Conservation (phyloP, 2,329 filamentous ascomycete genomes). For the Trichophyton simii region DNA sequence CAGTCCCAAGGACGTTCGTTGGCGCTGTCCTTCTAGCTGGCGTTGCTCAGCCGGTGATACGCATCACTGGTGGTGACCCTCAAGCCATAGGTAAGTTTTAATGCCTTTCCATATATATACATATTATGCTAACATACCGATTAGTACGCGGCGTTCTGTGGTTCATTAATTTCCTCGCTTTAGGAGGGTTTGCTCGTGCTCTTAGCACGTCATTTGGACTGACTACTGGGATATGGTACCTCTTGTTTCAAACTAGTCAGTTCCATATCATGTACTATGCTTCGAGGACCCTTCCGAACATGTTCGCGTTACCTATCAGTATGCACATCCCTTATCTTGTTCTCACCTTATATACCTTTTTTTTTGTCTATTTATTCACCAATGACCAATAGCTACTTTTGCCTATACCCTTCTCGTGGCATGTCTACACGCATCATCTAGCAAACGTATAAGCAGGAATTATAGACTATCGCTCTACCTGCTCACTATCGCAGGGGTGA, state of each 20-base stretch:
- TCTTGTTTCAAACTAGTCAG: slow-evolving; percentile 64
- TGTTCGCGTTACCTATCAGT: slow-evolving; percentile 87
- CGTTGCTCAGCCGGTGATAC: slow-evolving; percentile 54
- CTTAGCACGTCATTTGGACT: slow-evolving; percentile 57
- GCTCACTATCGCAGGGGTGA: slow-evolving; percentile 63
- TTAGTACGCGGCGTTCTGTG: slow-evolving; percentile 66
- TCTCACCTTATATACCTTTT: background rate
- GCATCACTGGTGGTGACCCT: slow-evolving; percentile 23
- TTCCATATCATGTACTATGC: slow-evolving; percentile 93
- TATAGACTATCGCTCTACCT: slow-evolving; percentile 57
- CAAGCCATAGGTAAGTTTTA: background rate
- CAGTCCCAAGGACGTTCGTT: slow-evolving; percentile 81
- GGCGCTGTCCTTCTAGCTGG: slow-evolving; percentile 67
- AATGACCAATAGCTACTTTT: slow-evolving; percentile 4
- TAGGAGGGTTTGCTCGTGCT: slow-evolving; percentile 53
- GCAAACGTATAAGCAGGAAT: slow-evolving; percentile 32
- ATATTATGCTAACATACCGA: background rate
- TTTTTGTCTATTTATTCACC: background rate
- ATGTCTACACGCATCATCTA: slow-evolving; percentile 7
- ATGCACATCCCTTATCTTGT: slow-evolving; percentile 25
- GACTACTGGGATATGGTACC: slow-evolving; percentile 63
- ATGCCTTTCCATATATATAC: background rate
- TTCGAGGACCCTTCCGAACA: slow-evolving; percentile 83
- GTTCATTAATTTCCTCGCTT: slow-evolving; percentile 55
- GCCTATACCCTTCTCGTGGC: background rate